Evolutionary conservation across 345 rosid genomes (phyloP).

Genomic region (Streptanthus diversifolius): DNA sequence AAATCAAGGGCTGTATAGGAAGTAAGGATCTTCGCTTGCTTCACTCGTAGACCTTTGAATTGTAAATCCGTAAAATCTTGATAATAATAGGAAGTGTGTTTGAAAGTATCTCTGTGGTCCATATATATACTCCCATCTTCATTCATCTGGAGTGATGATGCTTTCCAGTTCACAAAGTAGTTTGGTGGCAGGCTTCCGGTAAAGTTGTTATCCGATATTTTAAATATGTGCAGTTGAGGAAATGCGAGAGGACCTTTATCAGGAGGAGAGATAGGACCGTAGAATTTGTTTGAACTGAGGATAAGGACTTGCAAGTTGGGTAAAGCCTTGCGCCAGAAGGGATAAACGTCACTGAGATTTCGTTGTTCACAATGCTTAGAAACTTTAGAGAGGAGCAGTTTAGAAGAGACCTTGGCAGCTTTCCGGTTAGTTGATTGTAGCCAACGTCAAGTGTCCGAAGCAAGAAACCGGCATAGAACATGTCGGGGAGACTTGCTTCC

Average conservation of each 20-base stretch:
- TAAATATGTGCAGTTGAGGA: neutral
- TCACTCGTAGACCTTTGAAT: conserved; percentile 10
- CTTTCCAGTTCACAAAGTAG: conserved; percentile 17
- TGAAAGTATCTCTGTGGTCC: too few species aligned
- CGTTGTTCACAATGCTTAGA: neutral
- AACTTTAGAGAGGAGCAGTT: neutral
- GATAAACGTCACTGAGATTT: neutral
- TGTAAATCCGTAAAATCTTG: neutral
- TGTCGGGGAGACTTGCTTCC: neutral
- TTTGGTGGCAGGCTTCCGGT: neutral
- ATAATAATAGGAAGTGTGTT: too few species aligned
- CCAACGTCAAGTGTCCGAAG: neutral
- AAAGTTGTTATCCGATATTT: conserved; percentile 4
- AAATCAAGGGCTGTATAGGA: conserved; percentile 8
- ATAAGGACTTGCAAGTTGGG: neutral
- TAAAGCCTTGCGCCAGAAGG: conserved; percentile 11
- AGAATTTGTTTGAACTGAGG: neutral
- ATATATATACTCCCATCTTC: conserved; percentile 1
- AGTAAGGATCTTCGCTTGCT: neutral
- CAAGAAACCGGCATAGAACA: neutral
- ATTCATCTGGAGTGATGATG: neutral
- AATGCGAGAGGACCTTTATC: conserved; percentile 15
- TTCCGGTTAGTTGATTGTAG: neutral
- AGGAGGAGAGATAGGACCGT: neutral
- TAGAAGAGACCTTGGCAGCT: neutral